phyloP scores from a whole-genome alignment of 192 early-diverging fungal species.

The Umbelopsis sp. region DNA sequence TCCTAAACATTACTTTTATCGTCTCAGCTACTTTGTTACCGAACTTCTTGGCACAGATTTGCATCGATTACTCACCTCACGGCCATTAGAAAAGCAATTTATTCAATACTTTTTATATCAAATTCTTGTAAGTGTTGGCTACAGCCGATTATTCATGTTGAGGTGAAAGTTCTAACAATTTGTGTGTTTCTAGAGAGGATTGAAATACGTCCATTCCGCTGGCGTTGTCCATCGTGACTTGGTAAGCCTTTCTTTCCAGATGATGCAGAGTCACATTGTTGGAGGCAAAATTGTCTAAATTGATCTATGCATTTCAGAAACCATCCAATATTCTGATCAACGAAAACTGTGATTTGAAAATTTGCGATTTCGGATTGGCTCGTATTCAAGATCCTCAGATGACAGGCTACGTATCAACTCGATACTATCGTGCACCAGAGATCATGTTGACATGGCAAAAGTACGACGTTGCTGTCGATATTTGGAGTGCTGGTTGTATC shows the following conservation, averaged over 20 bases:
- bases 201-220: slow-evolving; percentile 94
- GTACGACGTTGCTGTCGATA: slow-evolving; percentile 95
- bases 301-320: slow-evolving; percentile 52
- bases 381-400: slow-evolving; percentile 94
- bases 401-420: slow-evolving; percentile 98
- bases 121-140: slow-evolving; percentile 65
- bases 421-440: slow-evolving; percentile 97
- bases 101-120: slow-evolving; percentile 99
- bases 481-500: slow-evolving; percentile 95
- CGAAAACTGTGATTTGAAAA: slow-evolving; percentile 98
- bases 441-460: slow-evolving; percentile 99
- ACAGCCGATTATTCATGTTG: not conserved
- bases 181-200: slow-evolving; percentile 57
- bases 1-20: not conserved
- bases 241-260: slow-evolving; percentile 40
- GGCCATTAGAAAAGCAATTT: slow-evolving; percentile 92
- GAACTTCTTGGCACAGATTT: slow-evolving; percentile 96
- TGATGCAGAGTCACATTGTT: not conserved
- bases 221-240: slow-evolving; percentile 96
- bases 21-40: slow-evolving; percentile 89
- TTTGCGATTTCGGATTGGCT: slow-evolving; percentile 97
- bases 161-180: too few relatives aligned
- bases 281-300: not conserved
- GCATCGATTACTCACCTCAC: slow-evolving; percentile 86
- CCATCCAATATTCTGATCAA: slow-evolving; percentile 97